Base-by-base conservation (phyloP, 768 basidiomycete species). In the Lepiota subincarnata region DNA sequence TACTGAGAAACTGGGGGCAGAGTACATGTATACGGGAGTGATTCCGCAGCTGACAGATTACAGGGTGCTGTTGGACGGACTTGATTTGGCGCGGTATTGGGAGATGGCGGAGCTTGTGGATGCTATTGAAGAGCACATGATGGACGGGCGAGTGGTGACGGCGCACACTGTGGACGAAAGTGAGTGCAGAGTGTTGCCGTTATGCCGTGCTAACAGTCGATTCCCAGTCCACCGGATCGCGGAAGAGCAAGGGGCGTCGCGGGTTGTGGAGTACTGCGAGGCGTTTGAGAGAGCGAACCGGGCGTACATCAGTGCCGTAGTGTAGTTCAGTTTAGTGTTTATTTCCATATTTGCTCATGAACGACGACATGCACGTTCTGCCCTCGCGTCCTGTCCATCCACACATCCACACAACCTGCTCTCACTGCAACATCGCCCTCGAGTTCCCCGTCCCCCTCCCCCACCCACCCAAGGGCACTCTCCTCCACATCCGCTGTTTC, bases 381-480 rank as follows among this genome's bases (percentile, higher is more conserved):
- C 73, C 75, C 22, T 90, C 89, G 31, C 77, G 87, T 49, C 82
- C 81, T 4, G 67, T 82, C n/a, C 68, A 73, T 2, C 86, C 89
- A 0, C 87, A 89, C 55, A 79, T 89, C 55, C 71, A 74, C 12
- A 81, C 87, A 1, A 75, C 72, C 38, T 92, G 89, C 64, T 70
- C 71, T 13, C 71, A 69, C 53, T 92, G 89, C 63, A 72, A 68
- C 14, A 57, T 70, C 1, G 68, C 69, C 1, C 68, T 92, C 14
- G 89, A 92, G 64, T 92, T 90, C 59, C 78, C 83, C 0, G 74
- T 84, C 3, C 90, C 87, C 0, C 70, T 65, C 0, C 80, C 86
- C 0, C 64, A 69, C 11, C 84, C 84, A n/a, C 67, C 77, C 14
- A 69, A 78, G 16, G 75, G 81, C 37, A 78, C 82, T 0, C 61